Conservation (phyloP, 306 rosid genomes). For the Rosa chinensis region DNA sequence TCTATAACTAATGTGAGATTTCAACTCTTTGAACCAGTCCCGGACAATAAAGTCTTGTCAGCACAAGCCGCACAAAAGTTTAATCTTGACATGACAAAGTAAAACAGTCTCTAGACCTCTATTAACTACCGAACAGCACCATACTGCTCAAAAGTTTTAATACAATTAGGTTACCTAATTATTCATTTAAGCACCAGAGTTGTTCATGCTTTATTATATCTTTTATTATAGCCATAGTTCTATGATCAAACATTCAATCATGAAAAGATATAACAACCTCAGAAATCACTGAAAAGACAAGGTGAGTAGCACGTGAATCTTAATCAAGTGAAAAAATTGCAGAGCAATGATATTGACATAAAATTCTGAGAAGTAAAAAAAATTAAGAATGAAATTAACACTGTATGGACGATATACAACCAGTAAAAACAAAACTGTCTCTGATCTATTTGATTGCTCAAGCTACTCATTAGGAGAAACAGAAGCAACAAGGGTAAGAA, state of each 20-base stretch:
- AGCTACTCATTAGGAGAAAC: constrained; percentile 33
- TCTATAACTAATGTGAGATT: neutral
- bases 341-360: constrained; percentile 1
- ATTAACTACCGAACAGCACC: neutral
- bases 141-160: neutral
- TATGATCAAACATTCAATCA: neutral
- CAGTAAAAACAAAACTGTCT: constrained; percentile 36
- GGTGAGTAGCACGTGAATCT: neutral
- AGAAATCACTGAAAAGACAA: neutral
- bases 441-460: constrained; percentile 49
- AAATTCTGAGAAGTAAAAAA: constrained; percentile 23
- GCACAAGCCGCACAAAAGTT: neutral
- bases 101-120: neutral
- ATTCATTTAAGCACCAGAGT: neutral
- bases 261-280: constrained; percentile 1
- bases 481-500: constrained; percentile 30
- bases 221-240: neutral
- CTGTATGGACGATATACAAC: constrained; percentile 56
- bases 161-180: neutral
- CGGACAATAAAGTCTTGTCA: neutral
- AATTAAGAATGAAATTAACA: constrained; percentile 37
- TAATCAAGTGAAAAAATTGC: constrained; percentile 2
- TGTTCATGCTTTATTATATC: neutral
- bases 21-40: neutral
- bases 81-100: neutral